Conservation (phyloP, 2,329 filamentous ascomycete genomes). For the Mollisia scopiformis region DNA sequence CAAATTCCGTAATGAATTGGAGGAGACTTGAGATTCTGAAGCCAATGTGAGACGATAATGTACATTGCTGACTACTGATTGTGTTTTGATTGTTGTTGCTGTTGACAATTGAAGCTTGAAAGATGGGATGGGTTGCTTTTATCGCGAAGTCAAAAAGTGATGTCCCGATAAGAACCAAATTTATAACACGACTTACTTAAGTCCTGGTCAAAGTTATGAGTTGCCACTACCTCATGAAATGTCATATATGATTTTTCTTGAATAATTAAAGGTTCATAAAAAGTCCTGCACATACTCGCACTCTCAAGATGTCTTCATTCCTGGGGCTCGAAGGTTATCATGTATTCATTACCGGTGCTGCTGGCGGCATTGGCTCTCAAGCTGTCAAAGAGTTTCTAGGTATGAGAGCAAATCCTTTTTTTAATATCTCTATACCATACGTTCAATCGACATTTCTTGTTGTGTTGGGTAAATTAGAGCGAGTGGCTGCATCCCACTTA, state of each 20-base stretch:
- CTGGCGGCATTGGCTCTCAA: conserved; percentile 52
- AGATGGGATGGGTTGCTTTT: background rate
- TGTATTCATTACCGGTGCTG: conserved; percentile 57
- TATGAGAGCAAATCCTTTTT: conserved; percentile 41
- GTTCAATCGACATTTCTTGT: too few relatives aligned
- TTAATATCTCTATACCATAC: background rate
- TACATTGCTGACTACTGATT: background rate
- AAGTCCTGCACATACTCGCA: too few relatives aligned
- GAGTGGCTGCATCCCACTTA: background rate
- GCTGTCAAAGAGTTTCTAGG: conserved; percentile 55
- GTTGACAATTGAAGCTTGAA: background rate
- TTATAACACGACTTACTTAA: background rate
- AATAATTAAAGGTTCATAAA: too few relatives aligned
- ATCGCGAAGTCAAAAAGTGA: background rate
- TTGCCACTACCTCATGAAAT: too few relatives aligned
- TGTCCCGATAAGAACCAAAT: background rate
- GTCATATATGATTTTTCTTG: background rate
- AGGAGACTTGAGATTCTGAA: background rate
- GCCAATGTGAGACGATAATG: background rate
- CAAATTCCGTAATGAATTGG: too few relatives aligned
- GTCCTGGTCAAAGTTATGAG: background rate
- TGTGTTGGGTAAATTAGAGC: too few relatives aligned
- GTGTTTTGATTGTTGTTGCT: background rate
- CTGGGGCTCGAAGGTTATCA: conserved; percentile 38
- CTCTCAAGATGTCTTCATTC: conserved; percentile 21